Base-by-base conservation (phyloP, 1,139 yeast species). In the Entelexis paramagnoliae region DNA sequence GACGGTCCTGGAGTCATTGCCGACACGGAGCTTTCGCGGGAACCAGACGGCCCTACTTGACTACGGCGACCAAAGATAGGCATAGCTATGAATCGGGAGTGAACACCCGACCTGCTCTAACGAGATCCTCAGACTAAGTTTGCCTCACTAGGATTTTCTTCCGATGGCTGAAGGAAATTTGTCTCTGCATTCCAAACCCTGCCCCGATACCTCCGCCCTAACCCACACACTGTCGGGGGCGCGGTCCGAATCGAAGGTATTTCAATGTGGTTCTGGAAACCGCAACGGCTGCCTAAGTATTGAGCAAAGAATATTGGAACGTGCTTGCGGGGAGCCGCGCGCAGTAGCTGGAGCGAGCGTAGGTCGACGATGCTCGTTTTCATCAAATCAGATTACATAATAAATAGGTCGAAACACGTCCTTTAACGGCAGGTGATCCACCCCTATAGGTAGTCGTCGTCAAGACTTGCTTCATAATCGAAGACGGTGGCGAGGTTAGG, bases 371-470 rank as follows among this genome's bases (percentile, higher is more conserved):
- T 22, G 24, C 6, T 6, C 24, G 24, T 22, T 22, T 22, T 4
- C 24, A 22, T 22, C 6, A 16, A 11, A 19, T 4, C 5, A 16
- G 13, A 16, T 41, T 28, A 41, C n/a, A 16, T 41, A 41, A 41
- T 29, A 29, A 29, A 6, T 29, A 11, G 35, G 19, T 26, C 26
- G n/a, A 13, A 13, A 10, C 17, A 17, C 33, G 28, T 42, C 46
- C 46, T 42, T 42, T 42, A 32, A 42, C 46, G 46, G 46, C 46
- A 42, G 46, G 46, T 42, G 46, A 42, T 20, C 46, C 36, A 42
- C 46, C 46, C 46, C 46, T 42, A 42, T 42, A 42, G 46, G 46
- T 32, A 42, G 46, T 30, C 32, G 35, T n/a, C 24, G 24, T 24
- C 30, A 14, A 24, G 40, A 20, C 20, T n/a, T 20, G n/a, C 7